A percentile compares a stretch with the other conserved stretches of the same genome.
Evolutionary conservation across 352 stramenopile genomes (phyloP).

Genomic region (Phytophthora citricola): DNA sequence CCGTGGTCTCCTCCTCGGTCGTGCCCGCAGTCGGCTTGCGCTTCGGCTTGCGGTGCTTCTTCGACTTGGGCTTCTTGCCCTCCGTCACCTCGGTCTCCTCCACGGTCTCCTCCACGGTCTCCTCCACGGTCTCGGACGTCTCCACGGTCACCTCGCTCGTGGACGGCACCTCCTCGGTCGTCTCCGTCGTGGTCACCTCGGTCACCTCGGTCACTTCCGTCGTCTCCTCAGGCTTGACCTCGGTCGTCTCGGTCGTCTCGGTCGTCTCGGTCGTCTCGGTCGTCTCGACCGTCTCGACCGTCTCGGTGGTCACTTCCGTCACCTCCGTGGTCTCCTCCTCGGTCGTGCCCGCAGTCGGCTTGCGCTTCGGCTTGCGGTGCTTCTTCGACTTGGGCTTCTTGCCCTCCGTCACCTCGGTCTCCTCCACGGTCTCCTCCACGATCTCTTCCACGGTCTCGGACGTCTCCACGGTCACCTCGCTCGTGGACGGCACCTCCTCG

Average conservation of each 20-base stretch:
- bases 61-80: background rate
- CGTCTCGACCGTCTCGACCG: too few relatives aligned
- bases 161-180: too few relatives aligned
- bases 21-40: background rate
- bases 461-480: background rate
- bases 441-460: conserved; percentile 5
- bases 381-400: conserved; percentile 8
- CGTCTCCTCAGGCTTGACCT: too few relatives aligned
- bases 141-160: too few relatives aligned
- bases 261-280: too few relatives aligned
- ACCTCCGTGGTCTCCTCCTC: background rate
- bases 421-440: conserved; percentile 2
- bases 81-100: conserved; percentile 17
- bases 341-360: conserved; percentile 2
- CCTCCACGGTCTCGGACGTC: conserved; percentile 2
- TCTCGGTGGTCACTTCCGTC: too few relatives aligned
- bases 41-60: background rate
- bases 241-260: too few relatives aligned
- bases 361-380: background rate
- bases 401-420: conserved; percentile 6
- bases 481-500: too few relatives aligned
- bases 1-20: background rate
- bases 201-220: too few relatives aligned
- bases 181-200: too few relatives aligned
- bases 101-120: conserved; percentile 13